A percentile compares a stretch with the other conserved stretches of the same genome.
These are phyloP conservation scores for Emergomyces orientalis DNA, from an alignment of 2,329 filamentous ascomycete genomes.

Conservation along the genomic window DNA sequence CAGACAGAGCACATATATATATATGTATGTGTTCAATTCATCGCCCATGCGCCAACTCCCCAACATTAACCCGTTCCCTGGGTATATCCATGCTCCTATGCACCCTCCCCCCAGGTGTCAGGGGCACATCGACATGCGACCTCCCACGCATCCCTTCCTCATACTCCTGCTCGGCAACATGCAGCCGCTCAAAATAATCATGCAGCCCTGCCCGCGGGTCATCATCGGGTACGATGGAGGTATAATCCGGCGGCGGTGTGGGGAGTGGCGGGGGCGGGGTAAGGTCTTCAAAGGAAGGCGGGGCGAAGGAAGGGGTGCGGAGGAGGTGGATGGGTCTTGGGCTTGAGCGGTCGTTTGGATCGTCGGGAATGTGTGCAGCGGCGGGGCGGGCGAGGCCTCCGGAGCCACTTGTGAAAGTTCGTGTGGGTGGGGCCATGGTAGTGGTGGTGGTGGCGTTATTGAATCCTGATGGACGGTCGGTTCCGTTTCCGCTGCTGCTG, in stretches of 20 bases:
- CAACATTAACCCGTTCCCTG: conserved; percentile 42
- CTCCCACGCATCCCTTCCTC: conserved; percentile 38
- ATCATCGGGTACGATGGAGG: conserved; percentile 61
- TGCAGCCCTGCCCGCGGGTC: conserved; percentile 48
- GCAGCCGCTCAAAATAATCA: conserved; percentile 78
- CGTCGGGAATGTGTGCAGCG: conserved; percentile 15
- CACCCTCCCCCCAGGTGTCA: conserved; percentile 54
- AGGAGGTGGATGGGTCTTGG: conserved; percentile 73
- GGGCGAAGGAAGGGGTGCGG: conserved; percentile 75
- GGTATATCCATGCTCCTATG: conserved; percentile 57
- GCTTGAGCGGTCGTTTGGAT: conserved; percentile 30
- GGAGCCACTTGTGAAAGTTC: conserved; percentile 33
- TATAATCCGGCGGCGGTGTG: conserved; percentile 80
- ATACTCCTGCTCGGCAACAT: conserved; percentile 54
- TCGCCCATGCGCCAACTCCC: too few relatives aligned
- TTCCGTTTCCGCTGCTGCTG: neutral
- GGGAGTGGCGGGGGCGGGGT: conserved; percentile 62
- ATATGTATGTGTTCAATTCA: too few relatives aligned
- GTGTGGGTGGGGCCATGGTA: conserved; percentile 17
- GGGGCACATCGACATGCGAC: conserved; percentile 46
- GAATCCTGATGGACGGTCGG: too few relatives aligned
- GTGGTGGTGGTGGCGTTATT: conserved; percentile 12
- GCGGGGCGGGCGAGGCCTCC: conserved; percentile 42
- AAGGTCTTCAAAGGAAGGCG: conserved; percentile 77
- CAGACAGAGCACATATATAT: too few relatives aligned